Evolutionary conservation across 2,329 filamentous ascomycete species (phyloP).

Genomic region (Neospermospora avenae): DNA sequence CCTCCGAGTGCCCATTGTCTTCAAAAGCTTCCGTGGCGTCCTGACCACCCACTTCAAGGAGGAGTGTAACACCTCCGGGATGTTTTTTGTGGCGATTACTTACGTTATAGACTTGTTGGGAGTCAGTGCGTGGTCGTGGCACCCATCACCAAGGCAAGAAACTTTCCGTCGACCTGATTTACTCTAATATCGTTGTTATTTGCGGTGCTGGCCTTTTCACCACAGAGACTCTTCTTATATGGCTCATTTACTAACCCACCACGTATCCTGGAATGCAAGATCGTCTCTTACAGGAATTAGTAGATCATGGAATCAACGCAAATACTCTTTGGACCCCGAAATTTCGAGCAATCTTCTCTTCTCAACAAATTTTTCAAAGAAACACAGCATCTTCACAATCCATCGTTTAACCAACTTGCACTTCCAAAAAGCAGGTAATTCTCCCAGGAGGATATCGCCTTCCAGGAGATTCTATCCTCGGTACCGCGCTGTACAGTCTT

Average conservation of each 20-base stretch:
- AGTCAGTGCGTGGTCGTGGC: neutral
- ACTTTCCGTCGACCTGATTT: neutral
- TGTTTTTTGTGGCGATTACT: constrained; percentile 57
- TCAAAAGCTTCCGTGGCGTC: constrained; percentile 80
- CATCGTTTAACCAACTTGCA: neutral
- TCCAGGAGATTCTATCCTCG: neutral
- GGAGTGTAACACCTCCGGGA: constrained; percentile 72
- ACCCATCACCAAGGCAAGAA: neutral
- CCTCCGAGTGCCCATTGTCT: constrained; percentile 71
- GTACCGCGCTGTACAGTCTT: neutral
- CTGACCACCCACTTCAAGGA: constrained; percentile 73
- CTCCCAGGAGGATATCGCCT: neutral
- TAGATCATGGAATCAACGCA: neutral
- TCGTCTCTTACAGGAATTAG: neutral
- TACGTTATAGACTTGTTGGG: constrained; percentile 53
- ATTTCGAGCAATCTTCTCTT: neutral
- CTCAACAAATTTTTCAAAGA: neutral
- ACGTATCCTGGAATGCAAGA: neutral
- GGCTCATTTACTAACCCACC: neutral
- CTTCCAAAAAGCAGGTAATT: neutral
- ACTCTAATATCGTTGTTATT: neutral
- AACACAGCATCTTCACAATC: neutral
- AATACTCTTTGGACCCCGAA: neutral
- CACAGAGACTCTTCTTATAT: neutral
- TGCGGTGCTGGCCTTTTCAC: neutral